Evolutionary conservation across 2,329 filamentous ascomycete species (phyloP).

Genomic region (Paecilomyces sp.): DNA sequence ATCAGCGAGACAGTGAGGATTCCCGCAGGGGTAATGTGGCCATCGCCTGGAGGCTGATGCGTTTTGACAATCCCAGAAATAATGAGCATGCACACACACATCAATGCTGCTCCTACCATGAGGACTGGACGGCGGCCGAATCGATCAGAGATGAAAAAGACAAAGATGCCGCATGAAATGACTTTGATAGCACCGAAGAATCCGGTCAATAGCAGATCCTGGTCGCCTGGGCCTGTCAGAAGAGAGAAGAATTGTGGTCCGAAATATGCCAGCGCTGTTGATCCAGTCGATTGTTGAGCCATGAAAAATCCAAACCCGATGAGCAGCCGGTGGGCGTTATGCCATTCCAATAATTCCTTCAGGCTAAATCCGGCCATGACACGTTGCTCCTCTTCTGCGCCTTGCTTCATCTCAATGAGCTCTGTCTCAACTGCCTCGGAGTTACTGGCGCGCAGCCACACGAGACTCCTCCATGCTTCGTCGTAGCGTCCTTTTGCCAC

Average conservation of each 20-base stretch:
- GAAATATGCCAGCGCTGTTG: slow-evolving; percentile 50
- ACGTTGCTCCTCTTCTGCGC: slow-evolving; percentile 39
- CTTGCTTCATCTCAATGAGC: slow-evolving; percentile 45
- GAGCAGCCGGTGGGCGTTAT: slow-evolving; percentile 39
- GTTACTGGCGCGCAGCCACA: slow-evolving; percentile 45
- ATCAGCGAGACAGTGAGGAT: slow-evolving; percentile 49
- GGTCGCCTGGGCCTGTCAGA: slow-evolving; percentile 40
- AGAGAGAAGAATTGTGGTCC: slow-evolving; percentile 50
- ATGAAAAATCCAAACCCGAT: slow-evolving; percentile 43
- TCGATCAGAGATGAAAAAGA: slow-evolving; percentile 47
- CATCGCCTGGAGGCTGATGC: slow-evolving; percentile 24
- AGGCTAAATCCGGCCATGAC: slow-evolving; percentile 39
- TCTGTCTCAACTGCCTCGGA: slow-evolving; percentile 32
- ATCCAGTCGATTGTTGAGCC: slow-evolving; percentile 48
- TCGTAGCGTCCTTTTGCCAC: slow-evolving; percentile 38
- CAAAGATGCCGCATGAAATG: slow-evolving; percentile 42
- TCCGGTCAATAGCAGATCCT: slow-evolving; percentile 43
- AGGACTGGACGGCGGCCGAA: slow-evolving; percentile 48
- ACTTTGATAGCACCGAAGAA: slow-evolving; percentile 51
- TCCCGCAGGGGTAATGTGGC: slow-evolving; percentile 38
- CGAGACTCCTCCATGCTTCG: slow-evolving; percentile 42
- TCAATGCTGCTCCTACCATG: slow-evolving; percentile 37
- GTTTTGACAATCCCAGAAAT: slow-evolving; percentile 41
- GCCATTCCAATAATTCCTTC: slow-evolving; percentile 39
- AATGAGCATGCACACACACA: slow-evolving; percentile 42